These are phyloP conservation scores for Astrothelium subdiscretum DNA, from an alignment of 495 filamentous ascomycete genomes.

Conservation along the genomic window DNA sequence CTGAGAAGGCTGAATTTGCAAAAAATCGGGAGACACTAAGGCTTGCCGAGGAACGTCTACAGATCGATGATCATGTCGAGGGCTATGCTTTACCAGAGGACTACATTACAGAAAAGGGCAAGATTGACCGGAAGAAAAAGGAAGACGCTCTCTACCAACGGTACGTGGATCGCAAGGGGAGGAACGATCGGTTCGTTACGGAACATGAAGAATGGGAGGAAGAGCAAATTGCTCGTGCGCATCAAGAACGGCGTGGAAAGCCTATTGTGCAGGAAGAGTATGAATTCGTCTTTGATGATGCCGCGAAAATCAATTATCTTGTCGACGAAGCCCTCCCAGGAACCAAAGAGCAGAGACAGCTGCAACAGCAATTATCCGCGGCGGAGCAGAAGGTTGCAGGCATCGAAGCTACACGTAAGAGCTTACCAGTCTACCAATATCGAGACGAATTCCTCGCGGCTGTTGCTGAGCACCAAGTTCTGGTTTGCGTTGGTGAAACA, in stretches of 20 bases:
- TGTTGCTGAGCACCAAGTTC: conserved; percentile 25
- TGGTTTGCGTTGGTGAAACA: conserved; percentile 30
- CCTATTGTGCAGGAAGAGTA: conserved; percentile 72
- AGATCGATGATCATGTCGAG: conserved; percentile 85
- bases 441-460: conserved; percentile 30
- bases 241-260: conserved; percentile 43
- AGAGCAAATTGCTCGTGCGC: conserved; percentile 82
- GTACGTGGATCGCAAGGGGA: conserved; percentile 80
- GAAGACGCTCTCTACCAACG: conserved; percentile 83
- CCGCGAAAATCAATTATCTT: conserved; percentile 77
- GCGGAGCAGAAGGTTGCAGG: conserved; percentile 74
- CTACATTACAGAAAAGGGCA: conserved; percentile 85
- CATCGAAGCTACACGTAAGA: conserved; percentile 88
- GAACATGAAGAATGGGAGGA: conserved; percentile 95
- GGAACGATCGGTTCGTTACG: conserved; percentile 78
- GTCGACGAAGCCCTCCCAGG: conserved; percentile 61
- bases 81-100: conserved; percentile 92
- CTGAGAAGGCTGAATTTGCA: conserved; percentile 82
- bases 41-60: conserved; percentile 76
- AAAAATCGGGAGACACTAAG: conserved; percentile 78
- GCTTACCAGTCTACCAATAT: conserved; percentile 80
- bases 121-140: conserved; percentile 81
- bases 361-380: conserved; percentile 70
- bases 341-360: conserved; percentile 62
- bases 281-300: conserved; percentile 87